A percentile compares a stretch with the other conserved stretches of the same genome.
phyloP scores from a whole-genome alignment of 306 rosid species.

The Dalbergia cochinchinensis region DNA sequence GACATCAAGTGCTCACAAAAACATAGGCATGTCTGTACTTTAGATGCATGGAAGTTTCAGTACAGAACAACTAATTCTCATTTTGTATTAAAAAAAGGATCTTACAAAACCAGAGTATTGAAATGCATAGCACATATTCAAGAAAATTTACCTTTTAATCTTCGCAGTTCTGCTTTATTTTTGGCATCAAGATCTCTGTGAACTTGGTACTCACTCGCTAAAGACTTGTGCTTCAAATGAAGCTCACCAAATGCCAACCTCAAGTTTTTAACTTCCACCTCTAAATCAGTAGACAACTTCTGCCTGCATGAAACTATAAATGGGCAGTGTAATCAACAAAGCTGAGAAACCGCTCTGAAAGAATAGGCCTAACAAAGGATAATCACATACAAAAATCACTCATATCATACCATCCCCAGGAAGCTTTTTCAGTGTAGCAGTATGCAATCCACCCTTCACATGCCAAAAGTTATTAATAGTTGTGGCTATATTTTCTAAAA shows the following conservation, averaged over 20 bases:
- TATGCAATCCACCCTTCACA: conserved; percentile 70
- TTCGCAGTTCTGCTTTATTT: conserved; percentile 67
- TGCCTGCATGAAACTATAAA: conserved; percentile 71
- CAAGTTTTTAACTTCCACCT: conserved; percentile 65
- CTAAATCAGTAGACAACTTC: conserved; percentile 54
- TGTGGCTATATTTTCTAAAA: conserved; percentile 55
- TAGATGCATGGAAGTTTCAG: too few species aligned
- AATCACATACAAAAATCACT: conserved; percentile 27
- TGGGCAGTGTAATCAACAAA: conserved; percentile 44
- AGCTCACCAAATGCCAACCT: conserved; percentile 66
- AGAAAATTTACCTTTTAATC: conserved; percentile 65
- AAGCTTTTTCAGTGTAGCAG: conserved; percentile 59
- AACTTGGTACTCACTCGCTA: conserved; percentile 69
- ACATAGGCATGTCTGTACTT: neutral
- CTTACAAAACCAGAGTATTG: neutral
- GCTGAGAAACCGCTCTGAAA: conserved; percentile 38
- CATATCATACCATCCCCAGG: conserved; percentile 69
- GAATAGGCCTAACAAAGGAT: conserved; percentile 25
- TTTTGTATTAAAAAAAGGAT: neutral
- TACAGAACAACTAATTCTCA: too few species aligned
- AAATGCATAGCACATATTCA: conserved; percentile 12
- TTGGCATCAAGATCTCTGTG: conserved; percentile 71
- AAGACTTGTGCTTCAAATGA: conserved; percentile 68
- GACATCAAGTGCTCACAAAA: neutral
- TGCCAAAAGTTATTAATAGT: conserved; percentile 62